Evolutionary conservation across 1,139 yeast species (phyloP).

Genomic region (Yamadazyma jaroonii): DNA sequence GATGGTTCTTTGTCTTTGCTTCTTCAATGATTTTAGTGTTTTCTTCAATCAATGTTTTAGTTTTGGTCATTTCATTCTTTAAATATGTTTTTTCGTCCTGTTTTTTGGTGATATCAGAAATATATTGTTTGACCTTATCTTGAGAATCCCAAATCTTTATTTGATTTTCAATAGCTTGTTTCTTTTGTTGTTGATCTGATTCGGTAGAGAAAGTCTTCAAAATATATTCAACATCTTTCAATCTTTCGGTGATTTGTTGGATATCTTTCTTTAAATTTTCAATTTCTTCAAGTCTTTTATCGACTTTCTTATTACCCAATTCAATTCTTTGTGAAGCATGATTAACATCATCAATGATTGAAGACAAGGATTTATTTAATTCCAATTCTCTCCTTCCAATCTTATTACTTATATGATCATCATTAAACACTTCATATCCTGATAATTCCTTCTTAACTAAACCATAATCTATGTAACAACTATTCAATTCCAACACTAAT

Average conservation of each 20-base stretch:
- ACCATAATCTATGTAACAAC: slow-evolving; percentile 25
- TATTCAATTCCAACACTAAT: slow-evolving; percentile 35
- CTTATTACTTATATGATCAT: slow-evolving; percentile 21
- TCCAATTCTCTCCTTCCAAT: slow-evolving; percentile 34
- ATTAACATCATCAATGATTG: slow-evolving; percentile 32
- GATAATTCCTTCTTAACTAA: slow-evolving; percentile 27
- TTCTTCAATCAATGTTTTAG: slow-evolving; percentile 53
- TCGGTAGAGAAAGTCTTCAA: neutral
- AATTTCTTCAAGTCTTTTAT: slow-evolving; percentile 33
- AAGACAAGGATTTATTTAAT: slow-evolving; percentile 25
- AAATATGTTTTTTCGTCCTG: slow-evolving; percentile 62
- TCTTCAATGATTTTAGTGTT: slow-evolving; percentile 41
- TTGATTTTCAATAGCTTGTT: slow-evolving; percentile 25
- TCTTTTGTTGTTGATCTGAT: slow-evolving; percentile 11
- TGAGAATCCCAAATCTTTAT: slow-evolving; percentile 38
- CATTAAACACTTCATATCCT: slow-evolving; percentile 21
- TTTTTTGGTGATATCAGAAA: slow-evolving; percentile 35
- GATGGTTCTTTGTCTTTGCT: slow-evolving; percentile 21
- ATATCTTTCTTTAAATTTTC: slow-evolving; percentile 22
- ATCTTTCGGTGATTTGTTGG: slow-evolving; percentile 17
- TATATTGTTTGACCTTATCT: slow-evolving; percentile 35
- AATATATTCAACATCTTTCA: slow-evolving; percentile 15
- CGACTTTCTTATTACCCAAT: slow-evolving; percentile 39
- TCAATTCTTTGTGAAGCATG: slow-evolving; percentile 39
- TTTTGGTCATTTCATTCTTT: slow-evolving; percentile 61